Evolutionary conservation across 805 yeast species (phyloP), one percentile per base, ranked within the genome.

Genomic region (Lachancea thermotolerans): DNA sequence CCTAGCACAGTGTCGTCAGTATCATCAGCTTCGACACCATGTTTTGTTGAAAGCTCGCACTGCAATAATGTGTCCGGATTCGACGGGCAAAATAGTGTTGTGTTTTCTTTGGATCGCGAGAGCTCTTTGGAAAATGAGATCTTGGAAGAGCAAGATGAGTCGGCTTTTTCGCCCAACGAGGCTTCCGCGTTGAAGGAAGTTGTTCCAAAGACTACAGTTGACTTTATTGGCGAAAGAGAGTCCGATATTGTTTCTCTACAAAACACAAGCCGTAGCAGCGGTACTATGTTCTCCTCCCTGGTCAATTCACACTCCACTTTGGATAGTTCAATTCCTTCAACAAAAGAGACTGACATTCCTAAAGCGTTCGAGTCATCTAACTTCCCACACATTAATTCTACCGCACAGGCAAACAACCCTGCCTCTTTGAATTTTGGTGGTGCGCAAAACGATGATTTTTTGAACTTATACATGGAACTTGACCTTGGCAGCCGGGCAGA

Each of bases 211-310:
- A 36, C 50, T 2, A 46, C 52, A 28, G 11, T 42, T 12, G 49
- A 47, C 25, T 51, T 47, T 17, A 34, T 39, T 4, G 55, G 47
- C n/a, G 57, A 52, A 37, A 47, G 46, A 4, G 49, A 44, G 17
- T 38, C 25, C 15, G 50, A 51, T 31, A 37, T 18, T 31, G 54
- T 46, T 12, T 39, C 39, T 18, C 16, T 34, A 4, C 45, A 29
- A 5, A 41, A 41, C 21, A 46, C 41, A 9, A 37, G 43, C 18
- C 37, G 33, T 10, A 49, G 55, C 16, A 57, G 63, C 45, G 57
- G 58, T 30, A 56, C 53, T 11, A 44, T 55, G 34, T 60, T 54
- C 16, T 59, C 61, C 1, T 25, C 56, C 12, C 49, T 57, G 52
- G 52, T 56, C 2, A 56, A 48, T 36, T 57, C 64, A 3, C 45